A percentile compares a stretch with the other conserved stretches of the same genome.
These are phyloP conservation scores for Geotrichum klebahnii DNA, from an alignment of 1,139 yeast genomes.

Conservation along the genomic window DNA sequence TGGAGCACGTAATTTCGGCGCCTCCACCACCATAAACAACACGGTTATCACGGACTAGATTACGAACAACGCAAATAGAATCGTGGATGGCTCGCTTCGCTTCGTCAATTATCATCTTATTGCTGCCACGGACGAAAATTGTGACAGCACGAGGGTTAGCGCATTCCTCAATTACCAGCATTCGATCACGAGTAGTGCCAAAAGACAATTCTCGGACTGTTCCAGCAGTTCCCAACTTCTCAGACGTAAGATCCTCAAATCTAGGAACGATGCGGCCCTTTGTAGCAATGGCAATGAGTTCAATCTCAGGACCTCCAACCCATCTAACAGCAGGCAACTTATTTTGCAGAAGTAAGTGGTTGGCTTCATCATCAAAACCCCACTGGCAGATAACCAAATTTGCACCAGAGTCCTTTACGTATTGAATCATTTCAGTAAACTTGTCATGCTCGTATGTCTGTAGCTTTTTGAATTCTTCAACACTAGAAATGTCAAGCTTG, in stretches of 20 bases:
- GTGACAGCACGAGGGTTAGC: slow-evolving; percentile 89
- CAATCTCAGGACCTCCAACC: slow-evolving; percentile 98
- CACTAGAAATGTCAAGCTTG: slow-evolving; percentile 85
- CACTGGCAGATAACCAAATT: slow-evolving; percentile 97
- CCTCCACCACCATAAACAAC: slow-evolving; percentile 99
- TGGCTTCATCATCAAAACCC: slow-evolving; percentile 99
- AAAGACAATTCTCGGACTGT: slow-evolving; percentile 81
- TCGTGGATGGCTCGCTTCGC: slow-evolving; percentile 95
- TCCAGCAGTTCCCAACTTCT: slow-evolving; percentile 86
- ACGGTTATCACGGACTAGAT: slow-evolving; percentile 83
- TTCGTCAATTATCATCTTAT: slow-evolving; percentile 96
- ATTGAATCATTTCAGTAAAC: slow-evolving; percentile 83
- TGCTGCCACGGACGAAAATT: slow-evolving; percentile 89
- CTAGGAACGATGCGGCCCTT: slow-evolving; percentile 96
- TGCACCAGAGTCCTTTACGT: slow-evolving; percentile 87
- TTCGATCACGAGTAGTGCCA: slow-evolving; percentile 94
- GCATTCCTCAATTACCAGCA: slow-evolving; percentile 91
- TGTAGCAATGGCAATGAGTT: slow-evolving; percentile 93
- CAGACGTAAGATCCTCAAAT: slow-evolving; percentile 81
- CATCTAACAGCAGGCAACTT: slow-evolving; percentile 94
- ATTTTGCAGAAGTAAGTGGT: slow-evolving; percentile 82
- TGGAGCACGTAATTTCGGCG: slow-evolving; percentile 88
- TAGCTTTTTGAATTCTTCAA: slow-evolving; percentile 84
- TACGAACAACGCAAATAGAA: slow-evolving; percentile 94
- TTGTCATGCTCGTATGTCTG: slow-evolving; percentile 90